Conservation (phyloP, 2,329 filamentous ascomycete genomes). For the Fusarium brachygibbosum region DNA sequence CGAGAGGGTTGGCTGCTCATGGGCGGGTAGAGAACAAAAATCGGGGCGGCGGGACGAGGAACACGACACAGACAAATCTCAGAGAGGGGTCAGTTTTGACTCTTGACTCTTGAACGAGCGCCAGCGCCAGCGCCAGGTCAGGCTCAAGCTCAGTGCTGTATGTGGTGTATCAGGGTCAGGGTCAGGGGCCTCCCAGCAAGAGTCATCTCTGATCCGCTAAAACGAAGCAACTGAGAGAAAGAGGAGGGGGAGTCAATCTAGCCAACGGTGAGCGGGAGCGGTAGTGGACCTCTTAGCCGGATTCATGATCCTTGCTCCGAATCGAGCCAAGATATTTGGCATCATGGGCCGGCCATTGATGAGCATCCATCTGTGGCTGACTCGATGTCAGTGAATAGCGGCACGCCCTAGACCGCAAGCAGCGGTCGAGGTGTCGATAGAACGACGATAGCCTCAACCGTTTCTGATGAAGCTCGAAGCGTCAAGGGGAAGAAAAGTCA, state of each 20-base stretch:
- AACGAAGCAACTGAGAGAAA: not conserved
- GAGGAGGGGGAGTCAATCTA: slow-evolving; percentile 23
- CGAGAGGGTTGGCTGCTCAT: slow-evolving; percentile 1
- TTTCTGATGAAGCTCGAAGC: slow-evolving; percentile 17
- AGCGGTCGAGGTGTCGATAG: slow-evolving; percentile 25
- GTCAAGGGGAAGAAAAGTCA: slow-evolving; percentile 11
- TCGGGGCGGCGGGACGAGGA: slow-evolving; percentile 7
- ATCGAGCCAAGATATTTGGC: slow-evolving; percentile 37
- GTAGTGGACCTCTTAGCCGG: slow-evolving; percentile 35
- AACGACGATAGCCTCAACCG: slow-evolving; percentile 34
- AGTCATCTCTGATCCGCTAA: slow-evolving; percentile 2
- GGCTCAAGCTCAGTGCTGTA: not conserved
- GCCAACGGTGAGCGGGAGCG: slow-evolving; percentile 43
- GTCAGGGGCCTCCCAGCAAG: not conserved
- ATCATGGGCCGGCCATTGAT: slow-evolving; percentile 30
- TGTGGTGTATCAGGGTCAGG: slow-evolving; percentile 2
- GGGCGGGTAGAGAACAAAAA: slow-evolving; percentile 5
- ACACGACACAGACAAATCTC: slow-evolving; percentile 10
- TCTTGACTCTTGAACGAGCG: slow-evolving; percentile 1
- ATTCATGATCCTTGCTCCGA: slow-evolving; percentile 23
- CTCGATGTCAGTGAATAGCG: slow-evolving; percentile 34
- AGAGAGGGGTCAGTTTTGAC: slow-evolving; percentile 4
- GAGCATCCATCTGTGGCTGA: slow-evolving; percentile 37
- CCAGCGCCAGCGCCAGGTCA: slow-evolving; percentile 2
- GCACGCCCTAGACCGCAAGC: slow-evolving; percentile 35